Base-by-base conservation (phyloP, 2,329 filamentous ascomycete species). In the Monosporascus cannonballus region DNA sequence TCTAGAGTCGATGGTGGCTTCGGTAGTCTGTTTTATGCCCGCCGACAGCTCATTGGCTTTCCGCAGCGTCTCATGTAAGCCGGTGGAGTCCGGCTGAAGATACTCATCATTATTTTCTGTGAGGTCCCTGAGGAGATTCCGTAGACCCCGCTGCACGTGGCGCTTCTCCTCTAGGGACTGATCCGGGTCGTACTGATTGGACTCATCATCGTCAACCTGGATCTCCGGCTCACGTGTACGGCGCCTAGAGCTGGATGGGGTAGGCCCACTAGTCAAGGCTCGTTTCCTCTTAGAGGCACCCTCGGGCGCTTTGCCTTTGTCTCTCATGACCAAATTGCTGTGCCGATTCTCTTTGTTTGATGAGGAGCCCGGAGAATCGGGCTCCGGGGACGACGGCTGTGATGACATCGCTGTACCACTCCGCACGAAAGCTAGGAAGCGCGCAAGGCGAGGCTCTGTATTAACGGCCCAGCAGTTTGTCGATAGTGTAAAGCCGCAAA, bases 1-100 rank as follows among this genome's bases (percentile, higher is more conserved):
- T n/a, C 89, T 84, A 0, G 93, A 91, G 67, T 99, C 94, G 55
- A 96, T 86, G 1, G 88, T 89, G 1, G 94, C 94, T 67, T 97
- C 94, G 2, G 86, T 84, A 0, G 94, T 96, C 73, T 96, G 92
- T 63, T 87, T 89, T 55, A 96, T 86, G 59, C 83, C 77, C 52
- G 77, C 76, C 56, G 86, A 85, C 15, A 86, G 72, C 37, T 76
- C 69, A 60, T 94, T 85, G 17, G 87, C 85, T 57, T 80, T 78
- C 24, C 80, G 69, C 24, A 97, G 74, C 1, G 84, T 83, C 9
- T 86, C 76, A 53, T 80, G 74, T 17, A 96, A 74, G 2, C 84
- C 83, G 24, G 77, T 74, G 8, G 86, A 88, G 38, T 83, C 81
- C 1, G 79, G 76, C 59, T 84, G 78, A 24, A 95, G 71, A 55